Conservation (phyloP, 2,329 filamentous ascomycete species). For the Lachnellula subtilissima region DNA sequence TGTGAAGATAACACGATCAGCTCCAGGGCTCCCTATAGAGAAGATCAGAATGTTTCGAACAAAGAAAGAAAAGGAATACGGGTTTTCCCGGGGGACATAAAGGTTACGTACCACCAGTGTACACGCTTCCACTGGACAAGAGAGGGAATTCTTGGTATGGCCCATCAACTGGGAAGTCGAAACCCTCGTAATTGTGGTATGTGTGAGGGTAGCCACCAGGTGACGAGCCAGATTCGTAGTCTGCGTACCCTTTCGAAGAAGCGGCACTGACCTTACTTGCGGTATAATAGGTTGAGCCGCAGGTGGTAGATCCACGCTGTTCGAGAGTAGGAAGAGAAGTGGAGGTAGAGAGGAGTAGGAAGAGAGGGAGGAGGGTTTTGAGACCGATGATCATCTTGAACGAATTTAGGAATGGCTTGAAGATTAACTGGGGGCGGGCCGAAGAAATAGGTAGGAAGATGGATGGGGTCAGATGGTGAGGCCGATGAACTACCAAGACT, state of each 20-base stretch:
- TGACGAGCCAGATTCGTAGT: slow-evolving; percentile 39
- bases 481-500: not conserved
- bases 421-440: not conserved
- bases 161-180: slow-evolving; percentile 51
- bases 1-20: slow-evolving; percentile 64
- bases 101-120: slow-evolving; percentile 46
- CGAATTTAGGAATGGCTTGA: not conserved
- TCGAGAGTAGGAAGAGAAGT: slow-evolving; percentile 23
- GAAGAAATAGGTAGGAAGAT: not conserved
- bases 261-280: slow-evolving; percentile 45
- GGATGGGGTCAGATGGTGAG: not conserved
- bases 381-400: slow-evolving; percentile 4
- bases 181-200: slow-evolving; percentile 60
- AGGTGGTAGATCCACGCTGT: slow-evolving; percentile 45
- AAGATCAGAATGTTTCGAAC: not conserved
- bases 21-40: slow-evolving; percentile 52
- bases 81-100: no score
- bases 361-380: slow-evolving; percentile 5
- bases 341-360: not conserved
- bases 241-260: slow-evolving; percentile 45
- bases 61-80: slow-evolving; percentile 2
- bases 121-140: slow-evolving; percentile 41
- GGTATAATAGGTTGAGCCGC: slow-evolving; percentile 50
- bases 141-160: slow-evolving; percentile 64
- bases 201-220: slow-evolving; percentile 48